Evolutionary conservation across 768 basidiomycete genomes (phyloP).

Genomic region (Dacryopinax primogenitus): DNA sequence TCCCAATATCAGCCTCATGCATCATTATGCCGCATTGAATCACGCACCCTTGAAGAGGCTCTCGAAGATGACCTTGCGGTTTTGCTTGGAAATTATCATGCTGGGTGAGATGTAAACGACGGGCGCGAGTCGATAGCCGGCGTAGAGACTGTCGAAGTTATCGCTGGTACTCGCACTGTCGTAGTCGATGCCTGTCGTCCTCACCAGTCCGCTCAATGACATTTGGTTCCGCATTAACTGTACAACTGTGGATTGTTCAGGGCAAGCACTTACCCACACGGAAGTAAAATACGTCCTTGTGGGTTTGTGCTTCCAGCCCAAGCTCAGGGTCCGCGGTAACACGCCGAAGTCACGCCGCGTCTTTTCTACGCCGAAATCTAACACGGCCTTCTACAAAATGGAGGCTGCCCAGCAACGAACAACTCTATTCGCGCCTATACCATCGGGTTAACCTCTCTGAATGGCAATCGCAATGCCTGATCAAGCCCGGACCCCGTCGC

Average conservation of each 20-base stretch:
- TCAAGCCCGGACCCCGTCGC: background rate
- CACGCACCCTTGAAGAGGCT: conserved; percentile 95
- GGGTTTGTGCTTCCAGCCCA: background rate
- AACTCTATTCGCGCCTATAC: conserved; percentile 1
- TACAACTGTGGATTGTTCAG: background rate
- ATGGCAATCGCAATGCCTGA: background rate
- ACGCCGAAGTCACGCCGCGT: background rate
- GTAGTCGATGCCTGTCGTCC: background rate
- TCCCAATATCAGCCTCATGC: background rate
- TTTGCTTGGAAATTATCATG: conserved; percentile 96
- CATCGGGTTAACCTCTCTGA: background rate
- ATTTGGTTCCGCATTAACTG: background rate
- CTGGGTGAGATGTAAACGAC: conserved; percentile 25
- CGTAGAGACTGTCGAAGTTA: background rate
- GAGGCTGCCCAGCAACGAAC: background rate
- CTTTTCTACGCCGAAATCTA: background rate
- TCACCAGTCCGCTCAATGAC: background rate
- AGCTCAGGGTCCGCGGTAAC: conserved; percentile 2
- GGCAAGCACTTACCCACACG: background rate
- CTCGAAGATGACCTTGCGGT: conserved; percentile 94
- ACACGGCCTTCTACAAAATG: background rate
- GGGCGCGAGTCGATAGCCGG: background rate
- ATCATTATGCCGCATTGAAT: background rate
- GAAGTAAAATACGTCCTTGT: background rate
- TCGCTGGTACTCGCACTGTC: conserved; percentile 9